Evolutionary conservation across 345 rosid genomes (phyloP).

Genomic region (Brassica nigra): DNA sequence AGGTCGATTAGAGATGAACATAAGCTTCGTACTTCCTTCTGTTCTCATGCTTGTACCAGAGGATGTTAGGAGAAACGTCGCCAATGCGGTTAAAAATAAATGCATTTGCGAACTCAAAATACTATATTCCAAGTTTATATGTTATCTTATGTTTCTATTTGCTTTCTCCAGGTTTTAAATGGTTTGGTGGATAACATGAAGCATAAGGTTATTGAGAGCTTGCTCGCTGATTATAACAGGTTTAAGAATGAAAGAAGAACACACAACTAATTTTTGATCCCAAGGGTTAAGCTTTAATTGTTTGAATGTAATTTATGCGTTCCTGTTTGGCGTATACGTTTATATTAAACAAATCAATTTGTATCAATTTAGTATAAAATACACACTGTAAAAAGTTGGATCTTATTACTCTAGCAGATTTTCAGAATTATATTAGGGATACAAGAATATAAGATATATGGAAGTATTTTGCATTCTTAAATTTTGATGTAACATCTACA

Average conservation of each 20-base stretch:
- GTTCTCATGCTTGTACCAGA: slow-evolving; percentile 67
- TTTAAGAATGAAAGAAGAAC: slow-evolving; percentile 57
- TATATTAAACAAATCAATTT: neutral
- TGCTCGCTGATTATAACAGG: slow-evolving; percentile 73
- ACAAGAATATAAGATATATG: no score
- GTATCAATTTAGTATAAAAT: slow-evolving; percentile 34
- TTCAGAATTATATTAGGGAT: no score
- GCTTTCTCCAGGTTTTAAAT: slow-evolving; percentile 53
- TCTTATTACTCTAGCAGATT: no score
- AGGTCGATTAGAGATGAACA: slow-evolving; percentile 73
- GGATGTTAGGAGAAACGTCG: slow-evolving; percentile 60
- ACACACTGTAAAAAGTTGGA: neutral
- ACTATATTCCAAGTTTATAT: neutral
- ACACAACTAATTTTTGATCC: neutral
- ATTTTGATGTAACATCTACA: no score
- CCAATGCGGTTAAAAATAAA: slow-evolving; percentile 56
- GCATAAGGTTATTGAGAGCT: slow-evolving; percentile 69
- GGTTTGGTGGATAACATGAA: slow-evolving; percentile 78
- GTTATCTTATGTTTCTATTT: neutral
- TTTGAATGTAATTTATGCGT: neutral
- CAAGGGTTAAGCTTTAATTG: neutral
- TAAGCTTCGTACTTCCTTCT: slow-evolving; percentile 76
- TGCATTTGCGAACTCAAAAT: neutral
- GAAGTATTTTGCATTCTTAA: no score
- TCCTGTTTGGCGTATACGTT: neutral